These are phyloP conservation scores for Stagonosporopsis chrysanthemi DNA, from an alignment of 2,329 filamentous ascomycete species.

Conservation along the genomic window DNA sequence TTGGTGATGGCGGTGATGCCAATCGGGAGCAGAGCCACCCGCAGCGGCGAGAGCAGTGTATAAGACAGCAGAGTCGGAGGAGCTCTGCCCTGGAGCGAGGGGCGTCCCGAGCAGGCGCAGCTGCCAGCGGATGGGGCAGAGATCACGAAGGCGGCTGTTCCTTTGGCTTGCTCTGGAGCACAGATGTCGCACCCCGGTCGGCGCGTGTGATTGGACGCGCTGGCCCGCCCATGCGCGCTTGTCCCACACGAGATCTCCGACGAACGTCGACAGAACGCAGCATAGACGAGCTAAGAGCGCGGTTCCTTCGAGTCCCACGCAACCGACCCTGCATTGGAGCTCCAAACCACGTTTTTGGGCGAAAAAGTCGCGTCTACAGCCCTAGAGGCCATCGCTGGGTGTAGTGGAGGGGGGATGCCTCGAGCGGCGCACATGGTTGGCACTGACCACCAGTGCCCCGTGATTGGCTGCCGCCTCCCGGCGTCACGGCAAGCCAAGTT, in stretches of 20 bases:
- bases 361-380: slow-evolving; percentile 43
- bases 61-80: slow-evolving; percentile 33
- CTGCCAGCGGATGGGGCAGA: slow-evolving; percentile 36
- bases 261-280: slow-evolving; percentile 29
- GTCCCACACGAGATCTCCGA: slow-evolving; percentile 27
- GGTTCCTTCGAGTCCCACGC: slow-evolving; percentile 35
- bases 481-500: slow-evolving; percentile 33
- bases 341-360: slow-evolving; percentile 41
- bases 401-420: slow-evolving; percentile 34
- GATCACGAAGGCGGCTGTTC: slow-evolving; percentile 42
- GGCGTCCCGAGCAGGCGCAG: slow-evolving; percentile 40
- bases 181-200: slow-evolving; percentile 25
- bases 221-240: slow-evolving; percentile 30
- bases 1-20: slow-evolving; percentile 29
- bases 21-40: slow-evolving; percentile 34
- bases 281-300: slow-evolving; percentile 33
- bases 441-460: slow-evolving; percentile 15
- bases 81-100: slow-evolving; percentile 32
- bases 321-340: slow-evolving; percentile 38
- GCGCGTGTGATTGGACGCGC: slow-evolving; percentile 22
- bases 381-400: slow-evolving; percentile 33
- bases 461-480: slow-evolving; percentile 27
- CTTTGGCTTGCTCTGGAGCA: slow-evolving; percentile 30
- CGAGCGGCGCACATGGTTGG: slow-evolving; percentile 17
- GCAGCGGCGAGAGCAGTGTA: slow-evolving; percentile 43